These are phyloP conservation scores for Hapsidospora chrysogenum DNA, from an alignment of 495 filamentous ascomycete genomes.

Conservation along the genomic window DNA sequence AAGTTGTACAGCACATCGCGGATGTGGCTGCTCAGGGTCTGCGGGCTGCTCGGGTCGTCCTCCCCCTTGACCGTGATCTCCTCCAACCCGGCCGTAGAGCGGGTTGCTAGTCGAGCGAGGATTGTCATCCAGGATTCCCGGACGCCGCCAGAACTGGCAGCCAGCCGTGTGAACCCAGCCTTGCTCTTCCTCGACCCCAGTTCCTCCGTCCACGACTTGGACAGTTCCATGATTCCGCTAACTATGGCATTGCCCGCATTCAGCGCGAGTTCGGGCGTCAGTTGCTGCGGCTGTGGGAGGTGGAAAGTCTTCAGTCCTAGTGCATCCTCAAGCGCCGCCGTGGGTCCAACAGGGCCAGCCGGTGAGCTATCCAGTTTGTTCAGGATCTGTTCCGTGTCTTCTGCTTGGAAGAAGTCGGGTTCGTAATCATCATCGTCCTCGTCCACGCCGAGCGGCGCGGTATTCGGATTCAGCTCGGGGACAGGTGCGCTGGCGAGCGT, in stretches of 20 bases:
- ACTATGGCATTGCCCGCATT: conserved; percentile 55
- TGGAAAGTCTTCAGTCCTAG: conserved; percentile 36
- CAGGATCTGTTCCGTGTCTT: conserved; percentile 53
- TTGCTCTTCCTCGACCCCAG: conserved; percentile 32
- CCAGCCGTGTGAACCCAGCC: conserved; percentile 65
- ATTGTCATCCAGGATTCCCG: conserved; percentile 84
- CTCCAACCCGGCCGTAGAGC: conserved; percentile 53
- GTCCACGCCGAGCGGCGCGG: conserved; percentile 34
- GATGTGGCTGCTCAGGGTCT: conserved; percentile 45
- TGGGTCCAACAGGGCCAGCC: conserved; percentile 19
- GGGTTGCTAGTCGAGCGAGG: conserved; percentile 70
- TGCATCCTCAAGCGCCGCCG: neutral
- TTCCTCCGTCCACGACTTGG: conserved; percentile 49
- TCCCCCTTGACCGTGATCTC: conserved; percentile 34
- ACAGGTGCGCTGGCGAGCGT: conserved; percentile 12
- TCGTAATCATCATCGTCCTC: conserved; percentile 87
- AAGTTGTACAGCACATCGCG: conserved; percentile 68
- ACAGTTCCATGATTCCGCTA: conserved; percentile 58
- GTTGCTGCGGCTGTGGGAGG: conserved; percentile 57
- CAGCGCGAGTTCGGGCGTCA: conserved; percentile 48
- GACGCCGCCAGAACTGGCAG: conserved; percentile 61
- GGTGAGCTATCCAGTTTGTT: conserved; percentile 53
- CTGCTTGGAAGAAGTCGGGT: conserved; percentile 57
- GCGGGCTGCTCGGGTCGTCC: conserved; percentile 11
- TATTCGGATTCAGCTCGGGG: conserved; percentile 27